Conservation (phyloP, 2,329 filamentous ascomycete species). For the Clonostachys chloroleuca region DNA sequence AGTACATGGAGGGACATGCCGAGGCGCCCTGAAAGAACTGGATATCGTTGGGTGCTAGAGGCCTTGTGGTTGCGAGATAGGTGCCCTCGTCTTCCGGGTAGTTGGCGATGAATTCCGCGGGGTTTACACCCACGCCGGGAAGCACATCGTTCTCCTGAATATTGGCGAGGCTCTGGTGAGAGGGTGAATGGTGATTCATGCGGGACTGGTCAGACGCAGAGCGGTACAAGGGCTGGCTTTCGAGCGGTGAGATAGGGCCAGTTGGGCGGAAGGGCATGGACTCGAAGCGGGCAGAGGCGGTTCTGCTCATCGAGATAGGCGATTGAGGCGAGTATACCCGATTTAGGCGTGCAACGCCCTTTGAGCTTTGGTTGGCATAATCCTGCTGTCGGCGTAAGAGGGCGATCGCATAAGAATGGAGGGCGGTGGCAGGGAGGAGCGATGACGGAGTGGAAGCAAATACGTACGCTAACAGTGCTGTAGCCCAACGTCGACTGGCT, state of each 20-base stretch:
- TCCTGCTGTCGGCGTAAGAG: neutral
- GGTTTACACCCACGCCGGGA: constrained; percentile 28
- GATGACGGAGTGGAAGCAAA: neutral
- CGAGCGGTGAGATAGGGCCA: constrained; percentile 22
- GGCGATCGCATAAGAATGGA: neutral
- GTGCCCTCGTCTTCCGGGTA: constrained; percentile 14
- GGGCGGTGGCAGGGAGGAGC: no score
- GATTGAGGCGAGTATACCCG: no score
- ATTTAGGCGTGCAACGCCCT: no score
- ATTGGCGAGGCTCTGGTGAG: constrained; percentile 21
- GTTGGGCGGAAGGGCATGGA: constrained; percentile 25
- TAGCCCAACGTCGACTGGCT: constrained; percentile 3
- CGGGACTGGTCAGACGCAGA: constrained; percentile 9
- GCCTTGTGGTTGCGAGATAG: constrained; percentile 13
- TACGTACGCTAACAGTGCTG: neutral
- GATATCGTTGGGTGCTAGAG: constrained; percentile 12
- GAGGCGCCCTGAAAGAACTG: constrained; percentile 12
- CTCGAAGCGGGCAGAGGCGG: no score
- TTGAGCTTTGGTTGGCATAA: no score
- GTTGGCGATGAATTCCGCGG: constrained; percentile 28
- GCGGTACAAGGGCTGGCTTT: constrained; percentile 7
- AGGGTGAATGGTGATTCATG: constrained; percentile 13
- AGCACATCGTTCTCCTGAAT: constrained; percentile 25
- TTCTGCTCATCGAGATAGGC: no score
- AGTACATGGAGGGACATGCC: constrained; percentile 36